Evolutionary conservation across 441 rosid species (phyloP).

Genomic region (Lepidium campestre): DNA sequence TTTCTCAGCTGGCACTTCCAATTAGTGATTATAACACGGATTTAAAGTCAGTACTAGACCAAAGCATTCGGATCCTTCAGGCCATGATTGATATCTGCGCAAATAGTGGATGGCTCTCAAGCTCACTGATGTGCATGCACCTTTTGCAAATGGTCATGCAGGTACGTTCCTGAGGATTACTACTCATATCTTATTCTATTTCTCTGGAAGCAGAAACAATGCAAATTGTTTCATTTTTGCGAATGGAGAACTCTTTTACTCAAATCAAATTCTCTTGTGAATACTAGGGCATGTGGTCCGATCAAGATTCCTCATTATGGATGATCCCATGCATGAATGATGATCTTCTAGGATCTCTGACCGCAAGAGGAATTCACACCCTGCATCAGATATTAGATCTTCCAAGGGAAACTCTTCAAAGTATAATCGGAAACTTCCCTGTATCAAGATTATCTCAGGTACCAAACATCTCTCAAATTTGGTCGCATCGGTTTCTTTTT

Average conservation of each 20-base stretch:
- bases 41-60: slow-evolving; percentile 95
- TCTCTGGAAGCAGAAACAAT: not conserved
- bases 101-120: slow-evolving; percentile 97
- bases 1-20: slow-evolving; percentile 83
- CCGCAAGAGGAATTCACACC: slow-evolving; percentile 47
- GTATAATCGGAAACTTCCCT: slow-evolving; percentile 49
- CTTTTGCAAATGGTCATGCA: slow-evolving; percentile 99
- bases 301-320: slow-evolving; percentile 69
- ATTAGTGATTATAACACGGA: slow-evolving; percentile 93
- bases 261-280: not conserved
- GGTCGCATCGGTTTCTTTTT: not conserved
- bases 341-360: slow-evolving; percentile 48
- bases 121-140: slow-evolving; percentile 95
- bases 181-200: not conserved
- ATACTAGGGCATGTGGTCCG: slow-evolving; percentile 87
- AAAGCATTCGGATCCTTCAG: slow-evolving; percentile 96
- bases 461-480: not conserved
- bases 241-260: not conserved
- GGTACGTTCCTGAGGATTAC: slow-evolving; percentile 39
- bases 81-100: slow-evolving; percentile 99
- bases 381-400: slow-evolving; percentile 72
- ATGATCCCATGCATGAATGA: slow-evolving; percentile 90
- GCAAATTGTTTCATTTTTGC: not conserved
- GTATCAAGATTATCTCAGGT: slow-evolving; percentile 71
- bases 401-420: slow-evolving; percentile 56